These are phyloP conservation scores for Pleurozium schreberi DNA, from an alignment of 225 moss, liverwort and hornwort species.

Conservation along the genomic window DNA sequence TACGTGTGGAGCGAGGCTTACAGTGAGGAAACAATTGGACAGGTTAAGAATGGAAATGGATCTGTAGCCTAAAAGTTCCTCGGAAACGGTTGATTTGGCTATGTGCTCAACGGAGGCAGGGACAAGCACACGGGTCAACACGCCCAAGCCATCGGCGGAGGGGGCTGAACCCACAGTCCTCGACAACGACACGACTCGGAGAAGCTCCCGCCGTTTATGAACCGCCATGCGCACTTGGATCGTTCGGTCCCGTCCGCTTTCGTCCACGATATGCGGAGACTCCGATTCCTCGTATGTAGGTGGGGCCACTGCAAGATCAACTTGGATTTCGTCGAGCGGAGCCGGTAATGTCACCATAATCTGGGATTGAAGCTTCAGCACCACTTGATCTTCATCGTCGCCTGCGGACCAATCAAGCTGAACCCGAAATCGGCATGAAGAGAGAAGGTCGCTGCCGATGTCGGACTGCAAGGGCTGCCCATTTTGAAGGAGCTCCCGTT, in stretches of 20 bases:
- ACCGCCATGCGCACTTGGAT: conserved; percentile 57
- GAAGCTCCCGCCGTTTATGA: conserved; percentile 56
- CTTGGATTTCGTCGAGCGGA: conserved; percentile 77
- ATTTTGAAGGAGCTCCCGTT: conserved; percentile 14
- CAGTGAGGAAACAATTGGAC: conserved; percentile 82
- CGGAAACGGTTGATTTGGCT: conserved; percentile 39
- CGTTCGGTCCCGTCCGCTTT: neutral
- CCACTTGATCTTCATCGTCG: conserved; percentile 98
- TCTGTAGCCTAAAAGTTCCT: conserved; percentile 60
- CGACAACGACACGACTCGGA: conserved; percentile 80
- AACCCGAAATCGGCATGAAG: conserved; percentile 71
- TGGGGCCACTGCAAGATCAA: conserved; percentile 28
- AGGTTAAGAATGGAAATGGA: conserved; percentile 85
- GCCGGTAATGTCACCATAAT: conserved; percentile 93
- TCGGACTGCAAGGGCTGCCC: conserved; percentile 43
- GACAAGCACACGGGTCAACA: conserved; percentile 66
- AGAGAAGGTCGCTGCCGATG: conserved; percentile 59
- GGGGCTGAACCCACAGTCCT: conserved; percentile 89
- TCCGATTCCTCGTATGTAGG: neutral
- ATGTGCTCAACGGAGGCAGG: conserved; percentile 41
- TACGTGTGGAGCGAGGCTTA: conserved; percentile 15
- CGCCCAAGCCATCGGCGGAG: conserved; percentile 78
- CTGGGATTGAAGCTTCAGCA: conserved; percentile 93
- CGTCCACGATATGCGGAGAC: neutral
- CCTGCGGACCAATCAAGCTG: conserved; percentile 93